phyloP scores from a whole-genome alignment of 2,329 filamentous ascomycete species.

The Aspergillus arachidicola region DNA sequence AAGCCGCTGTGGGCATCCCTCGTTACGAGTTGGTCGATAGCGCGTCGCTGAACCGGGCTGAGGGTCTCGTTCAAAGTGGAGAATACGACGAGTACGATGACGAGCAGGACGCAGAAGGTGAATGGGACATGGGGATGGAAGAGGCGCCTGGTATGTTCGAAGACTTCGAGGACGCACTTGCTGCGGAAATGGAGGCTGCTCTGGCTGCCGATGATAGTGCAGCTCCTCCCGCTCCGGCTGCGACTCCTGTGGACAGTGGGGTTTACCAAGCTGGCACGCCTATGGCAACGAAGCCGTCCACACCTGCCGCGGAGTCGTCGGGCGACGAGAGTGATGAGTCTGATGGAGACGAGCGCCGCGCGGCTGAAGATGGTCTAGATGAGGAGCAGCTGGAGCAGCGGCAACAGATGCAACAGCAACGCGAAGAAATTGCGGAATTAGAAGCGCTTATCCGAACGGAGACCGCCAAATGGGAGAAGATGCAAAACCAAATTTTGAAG shows the following conservation, averaged over 20 bases:
- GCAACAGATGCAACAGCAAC: slow-evolving; percentile 46
- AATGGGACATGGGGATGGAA: slow-evolving; percentile 48
- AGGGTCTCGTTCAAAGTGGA: slow-evolving; percentile 47
- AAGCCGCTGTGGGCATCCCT: slow-evolving; percentile 58
- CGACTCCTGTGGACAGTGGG: slow-evolving; percentile 17
- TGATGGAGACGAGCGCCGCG: slow-evolving; percentile 39
- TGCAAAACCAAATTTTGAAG: slow-evolving; percentile 44
- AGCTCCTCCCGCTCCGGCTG: slow-evolving; percentile 21
- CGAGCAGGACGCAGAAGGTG: slow-evolving; percentile 53
- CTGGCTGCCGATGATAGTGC: slow-evolving; percentile 36
- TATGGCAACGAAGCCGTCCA: slow-evolving; percentile 34
- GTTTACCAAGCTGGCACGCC: slow-evolving; percentile 37
- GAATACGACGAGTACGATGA: slow-evolving; percentile 50
- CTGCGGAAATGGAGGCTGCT: slow-evolving; percentile 48
- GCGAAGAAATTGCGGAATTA: slow-evolving; percentile 48
- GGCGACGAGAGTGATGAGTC: slow-evolving; percentile 45
- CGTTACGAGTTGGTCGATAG: slow-evolving; percentile 67
- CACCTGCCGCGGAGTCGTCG: slow-evolving; percentile 41
- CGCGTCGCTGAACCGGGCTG: slow-evolving; percentile 48
- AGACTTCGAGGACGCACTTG: slow-evolving; percentile 44
- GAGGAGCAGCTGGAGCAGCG: slow-evolving; percentile 48
- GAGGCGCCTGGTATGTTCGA: slow-evolving; percentile 35
- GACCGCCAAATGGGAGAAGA: slow-evolving; percentile 43
- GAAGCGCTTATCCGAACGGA: slow-evolving; percentile 43
- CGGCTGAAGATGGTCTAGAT: slow-evolving; percentile 41